Conservation (phyloP, 225 moss, liverwort and hornwort species). For the Climacium dendroides region DNA sequence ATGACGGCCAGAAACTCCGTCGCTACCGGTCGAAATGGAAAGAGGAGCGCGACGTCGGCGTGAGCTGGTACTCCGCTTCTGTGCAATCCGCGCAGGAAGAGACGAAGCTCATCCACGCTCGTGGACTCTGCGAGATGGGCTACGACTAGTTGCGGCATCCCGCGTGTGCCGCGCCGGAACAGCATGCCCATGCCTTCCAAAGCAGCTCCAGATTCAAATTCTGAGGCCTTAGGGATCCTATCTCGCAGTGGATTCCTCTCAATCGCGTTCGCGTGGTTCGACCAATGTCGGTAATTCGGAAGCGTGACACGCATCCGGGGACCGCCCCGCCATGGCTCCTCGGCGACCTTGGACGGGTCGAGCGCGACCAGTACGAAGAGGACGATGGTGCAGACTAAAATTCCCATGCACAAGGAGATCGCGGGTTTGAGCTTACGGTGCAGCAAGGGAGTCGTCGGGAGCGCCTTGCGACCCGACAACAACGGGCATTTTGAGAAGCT, state of each 20-base stretch:
- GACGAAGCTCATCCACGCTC: conserved; percentile 34
- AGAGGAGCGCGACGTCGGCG: conserved; percentile 61
- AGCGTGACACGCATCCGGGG: conserved; percentile 2
- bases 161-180: conserved; percentile 45
- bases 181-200: conserved; percentile 71
- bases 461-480: background rate
- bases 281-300: conserved; percentile 9
- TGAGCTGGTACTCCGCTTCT: conserved; percentile 66
- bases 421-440: conserved; percentile 3
- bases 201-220: background rate
- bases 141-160: conserved; percentile 53
- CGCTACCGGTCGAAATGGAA: conserved; percentile 37
- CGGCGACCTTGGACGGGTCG: conserved; percentile 14
- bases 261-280: background rate
- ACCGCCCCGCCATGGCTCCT: conserved; percentile 15
- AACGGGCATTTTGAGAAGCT: background rate
- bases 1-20: conserved; percentile 16
- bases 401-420: background rate
- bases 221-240: background rate
- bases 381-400: conserved; percentile 1
- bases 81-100: conserved; percentile 69
- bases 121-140: conserved; percentile 57
- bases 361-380: conserved; percentile 13
- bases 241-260: background rate
- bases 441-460: background rate